Base-by-base conservation (phyloP, 2,329 filamentous ascomycete species). In the Colletotrichum eremochloae region DNA sequence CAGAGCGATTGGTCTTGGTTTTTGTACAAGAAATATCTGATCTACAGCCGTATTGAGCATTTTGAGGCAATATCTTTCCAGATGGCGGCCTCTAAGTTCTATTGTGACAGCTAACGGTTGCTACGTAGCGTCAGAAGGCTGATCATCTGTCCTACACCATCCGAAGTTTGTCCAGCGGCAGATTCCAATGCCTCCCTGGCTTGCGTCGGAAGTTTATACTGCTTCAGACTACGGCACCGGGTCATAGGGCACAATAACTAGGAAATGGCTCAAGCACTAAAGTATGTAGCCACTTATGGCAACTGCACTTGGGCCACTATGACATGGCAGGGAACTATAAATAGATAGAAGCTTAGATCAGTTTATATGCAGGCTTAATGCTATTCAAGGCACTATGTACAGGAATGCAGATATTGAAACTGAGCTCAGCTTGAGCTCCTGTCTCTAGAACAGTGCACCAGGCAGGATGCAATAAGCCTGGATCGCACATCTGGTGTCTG, bases 341-440 rank as follows among this genome's bases (percentile, higher is more conserved):
- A 20, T 11, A 36, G 3, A 38, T 14, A 6, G 29, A 42, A 52
- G 36, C 31, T 69, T 14, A 50, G 60, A 56, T 50, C 52, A 64
- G 63, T 53, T 53, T 72, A 72, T 72, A 72, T 69, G 66, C 60
- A 70, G 66, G 70, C 70, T 70, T 65, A 72, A 61, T 72, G 66
- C 60, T 57, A 69, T 65, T 44, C 70, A 72, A 70, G 48, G 40
- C 61, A 72, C 66, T 72, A 72, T 72, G 46, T 72, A 72, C 70
- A 72, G 46, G 70, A 72, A 72, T 69, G 38, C 53, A 42, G 58
- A 70, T 56, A 33, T 50, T 52, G 53, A 70, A 53, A 40, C 55
- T 33, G 55, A 50, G 44, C 58, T 48, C 58, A 50, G 5, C 2
- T 18, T 12, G 29, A 31, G 57, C 68, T 57, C 64, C 7, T 42